Base-by-base conservation (phyloP, 208 protist genomes). In the Strigomonas oncopelti region DNA sequence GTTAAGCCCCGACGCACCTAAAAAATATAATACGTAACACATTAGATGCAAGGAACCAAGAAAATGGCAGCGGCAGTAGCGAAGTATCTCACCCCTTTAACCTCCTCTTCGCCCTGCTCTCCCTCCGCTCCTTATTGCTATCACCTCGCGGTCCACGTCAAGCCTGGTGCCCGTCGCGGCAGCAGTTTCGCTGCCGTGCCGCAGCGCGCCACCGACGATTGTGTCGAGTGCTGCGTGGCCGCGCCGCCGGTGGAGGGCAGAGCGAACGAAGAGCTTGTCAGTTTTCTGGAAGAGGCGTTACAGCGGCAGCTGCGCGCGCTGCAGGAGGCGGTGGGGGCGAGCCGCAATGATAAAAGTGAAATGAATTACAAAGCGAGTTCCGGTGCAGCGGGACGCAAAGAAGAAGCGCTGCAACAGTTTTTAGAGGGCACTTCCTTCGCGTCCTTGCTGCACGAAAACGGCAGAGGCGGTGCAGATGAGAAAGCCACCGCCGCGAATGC, bases 231-330 rank as follows among this genome's bases (percentile, higher is more conserved):
- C 0, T 75, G 83, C 42, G 65, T 95, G 18, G 84, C 80, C 4
- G 90, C 90, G 0, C 87, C 84, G 16, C 87, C 90, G 14, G 78
- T 89, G 29, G 87, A 90, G 16, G 90, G 90, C 38, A 78, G 88
- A 61, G 90, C 90, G 1, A 95, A 95, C 65, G 74, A 63, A 42
- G 90, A 90, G 55, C 87, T 95, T 1, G 55, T 89, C 0, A 71
- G 82, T 31, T 95, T 87, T 64, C 61, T 92, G 31, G 77, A 86
- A 31, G 72, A 76, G 34, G 24, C 77, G 9, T 48, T 93, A 2
- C 77, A 87, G 63, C 48, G 59, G 2, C 71, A 84, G 34, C 54
- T 83, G 25, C 58, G 61, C n/a, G 69, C 61, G 36, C 48, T 78
- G 65, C 51, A 18, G 45, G 51, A 14, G 24, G 65, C 76, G 20